These are phyloP conservation scores for Hymenochaete sp. DNA, from an alignment of 1,284 basidiomycete genomes.

Conservation along the genomic window DNA sequence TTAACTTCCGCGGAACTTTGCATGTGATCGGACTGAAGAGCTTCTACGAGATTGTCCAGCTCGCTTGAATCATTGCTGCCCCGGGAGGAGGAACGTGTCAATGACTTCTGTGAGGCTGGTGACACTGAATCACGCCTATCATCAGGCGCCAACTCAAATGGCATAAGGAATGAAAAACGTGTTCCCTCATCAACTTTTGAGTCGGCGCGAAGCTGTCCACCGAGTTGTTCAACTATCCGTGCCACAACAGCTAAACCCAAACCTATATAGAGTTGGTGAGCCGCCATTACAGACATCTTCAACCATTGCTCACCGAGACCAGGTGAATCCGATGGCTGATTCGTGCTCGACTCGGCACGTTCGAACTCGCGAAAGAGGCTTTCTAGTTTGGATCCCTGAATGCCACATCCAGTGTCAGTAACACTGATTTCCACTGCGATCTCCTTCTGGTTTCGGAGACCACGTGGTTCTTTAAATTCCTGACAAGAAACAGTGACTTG, in stretches of 20 bases:
- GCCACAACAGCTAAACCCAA: conserved; percentile 77
- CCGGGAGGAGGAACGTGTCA: conserved; percentile 16
- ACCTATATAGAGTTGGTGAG: conserved; percentile 30
- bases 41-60: conserved; percentile 63
- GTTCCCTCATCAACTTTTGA: conserved; percentile 66
- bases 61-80: conserved; percentile 29
- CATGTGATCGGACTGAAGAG: conserved; percentile 41
- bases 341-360: conserved; percentile 58
- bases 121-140: conserved; percentile 18
- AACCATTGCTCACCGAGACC: conserved; percentile 41
- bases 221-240: conserved; percentile 74
- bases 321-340: conserved; percentile 29
- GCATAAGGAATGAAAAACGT: conserved; percentile 64
- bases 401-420: conserved; percentile 75
- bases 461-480: conserved; percentile 44
- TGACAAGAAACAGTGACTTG: conserved; percentile 58
- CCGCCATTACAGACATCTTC: background rate
- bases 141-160: conserved; percentile 32
- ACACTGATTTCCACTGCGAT: conserved; percentile 67
- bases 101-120: conserved; percentile 15
- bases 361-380: conserved; percentile 84
- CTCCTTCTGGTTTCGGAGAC: conserved; percentile 36
- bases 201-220: conserved; percentile 74
- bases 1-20: conserved; percentile 4
- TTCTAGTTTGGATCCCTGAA: conserved; percentile 63